Evolutionary conservation across 306 rosid genomes (phyloP).

Genomic region (Inga laurina): DNA sequence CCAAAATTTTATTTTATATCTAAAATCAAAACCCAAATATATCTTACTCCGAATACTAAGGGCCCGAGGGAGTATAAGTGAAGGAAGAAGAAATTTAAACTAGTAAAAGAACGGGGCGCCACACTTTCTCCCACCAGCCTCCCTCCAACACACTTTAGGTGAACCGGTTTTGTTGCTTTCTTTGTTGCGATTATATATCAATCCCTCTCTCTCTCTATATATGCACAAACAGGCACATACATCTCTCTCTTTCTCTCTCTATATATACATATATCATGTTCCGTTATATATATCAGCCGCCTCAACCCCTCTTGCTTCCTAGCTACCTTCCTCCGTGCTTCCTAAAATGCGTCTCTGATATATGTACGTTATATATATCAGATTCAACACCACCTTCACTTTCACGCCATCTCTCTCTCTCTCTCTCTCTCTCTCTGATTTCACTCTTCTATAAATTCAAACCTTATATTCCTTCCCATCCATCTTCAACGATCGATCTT

Average conservation of each 20-base stretch:
- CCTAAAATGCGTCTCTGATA: neutral
- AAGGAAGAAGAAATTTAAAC: neutral
- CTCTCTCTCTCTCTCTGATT: neutral
- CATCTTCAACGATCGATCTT: neutral
- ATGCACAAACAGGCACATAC: too few species aligned
- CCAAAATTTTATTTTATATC: too few species aligned
- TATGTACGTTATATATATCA: neutral
- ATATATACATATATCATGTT: constrained; percentile 30
- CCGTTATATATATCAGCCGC: constrained; percentile 46
- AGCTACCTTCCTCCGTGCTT: neutral
- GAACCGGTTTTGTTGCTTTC: constrained; percentile 36
- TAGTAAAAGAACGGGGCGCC: neutral
- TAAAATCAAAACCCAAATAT: too few species aligned
- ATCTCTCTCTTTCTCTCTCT: neutral
- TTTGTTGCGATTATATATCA: neutral
- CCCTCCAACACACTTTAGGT: constrained; percentile 21
- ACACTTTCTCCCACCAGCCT: constrained; percentile 26
- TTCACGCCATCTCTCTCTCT: constrained; percentile 44
- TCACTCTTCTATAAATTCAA: constrained; percentile 42
- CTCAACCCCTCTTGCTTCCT: constrained; percentile 28
- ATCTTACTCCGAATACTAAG: too few species aligned
- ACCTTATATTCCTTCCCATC: constrained; percentile 21
- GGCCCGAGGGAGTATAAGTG: too few species aligned
- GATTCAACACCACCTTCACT: constrained; percentile 37
- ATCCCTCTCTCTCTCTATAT: neutral